phyloP scores from a whole-genome alignment of 164 flowering plant species.

The Dillenia turbinata region DNA sequence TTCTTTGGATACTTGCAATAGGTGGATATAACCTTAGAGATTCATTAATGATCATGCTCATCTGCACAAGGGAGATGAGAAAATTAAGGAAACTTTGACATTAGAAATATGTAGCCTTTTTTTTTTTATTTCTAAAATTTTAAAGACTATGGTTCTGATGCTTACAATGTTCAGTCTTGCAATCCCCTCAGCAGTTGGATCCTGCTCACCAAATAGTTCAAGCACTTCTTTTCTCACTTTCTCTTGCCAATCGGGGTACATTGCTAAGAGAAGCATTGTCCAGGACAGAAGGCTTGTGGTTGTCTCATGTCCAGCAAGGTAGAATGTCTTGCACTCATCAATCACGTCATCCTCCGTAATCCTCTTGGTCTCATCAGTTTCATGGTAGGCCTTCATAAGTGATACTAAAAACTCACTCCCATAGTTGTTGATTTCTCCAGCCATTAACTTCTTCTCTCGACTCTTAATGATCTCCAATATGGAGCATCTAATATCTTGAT shows the following conservation, averaged over 20 bases:
- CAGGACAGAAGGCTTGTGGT: background rate
- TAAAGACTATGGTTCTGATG: conserved; percentile 4
- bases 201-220: background rate
- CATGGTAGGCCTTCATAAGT: conserved; percentile 12
- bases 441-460: conserved; percentile 3
- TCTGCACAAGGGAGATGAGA: background rate
- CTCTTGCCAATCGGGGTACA: background rate
- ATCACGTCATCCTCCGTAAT: conserved; percentile 4
- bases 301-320: conserved; percentile 9
- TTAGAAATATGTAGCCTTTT: conserved; percentile 1
- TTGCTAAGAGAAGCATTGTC: conserved; percentile 5
- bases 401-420: conserved; percentile 15
- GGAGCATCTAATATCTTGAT: conserved; percentile 7
- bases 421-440: background rate
- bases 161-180: conserved; percentile 7
- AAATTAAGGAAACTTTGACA: background rate
- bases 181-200: conserved; percentile 10
- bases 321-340: conserved; percentile 6
- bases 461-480: conserved; percentile 8
- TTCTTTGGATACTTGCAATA: background rate
- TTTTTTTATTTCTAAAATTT: no score
- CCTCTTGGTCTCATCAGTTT: conserved; percentile 9
- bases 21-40: conserved; percentile 9
- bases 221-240: background rate
- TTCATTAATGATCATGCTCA: conserved; percentile 9